Evolutionary conservation across 2,329 filamentous ascomycete genomes (phyloP).

Genomic region (Cladosporium colombiae): DNA sequence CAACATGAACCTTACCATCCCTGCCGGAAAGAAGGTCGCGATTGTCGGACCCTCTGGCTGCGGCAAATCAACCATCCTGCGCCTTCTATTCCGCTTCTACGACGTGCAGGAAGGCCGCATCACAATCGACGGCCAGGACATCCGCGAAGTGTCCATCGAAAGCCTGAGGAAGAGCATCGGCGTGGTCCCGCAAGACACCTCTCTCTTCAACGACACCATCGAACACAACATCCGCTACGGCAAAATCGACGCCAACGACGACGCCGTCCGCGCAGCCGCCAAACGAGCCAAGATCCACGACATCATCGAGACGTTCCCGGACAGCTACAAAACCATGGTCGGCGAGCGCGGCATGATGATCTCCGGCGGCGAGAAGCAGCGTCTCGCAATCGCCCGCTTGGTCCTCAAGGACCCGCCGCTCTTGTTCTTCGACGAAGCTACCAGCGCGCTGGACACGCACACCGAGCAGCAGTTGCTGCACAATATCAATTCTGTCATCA

Average conservation of each 20-base stretch:
- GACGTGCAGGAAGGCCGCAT: slow-evolving; percentile 85
- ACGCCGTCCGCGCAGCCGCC: slow-evolving; percentile 75
- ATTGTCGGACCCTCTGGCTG: slow-evolving; percentile 94
- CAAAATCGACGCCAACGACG: slow-evolving; percentile 71
- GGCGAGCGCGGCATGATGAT: slow-evolving; percentile 97
- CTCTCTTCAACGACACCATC: slow-evolving; percentile 94
- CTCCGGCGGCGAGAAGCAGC: slow-evolving; percentile 88
- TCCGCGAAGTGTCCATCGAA: slow-evolving; percentile 78
- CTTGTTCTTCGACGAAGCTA: slow-evolving; percentile 94
- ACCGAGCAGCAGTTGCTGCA: slow-evolving; percentile 87
- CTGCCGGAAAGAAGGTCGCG: slow-evolving; percentile 92
- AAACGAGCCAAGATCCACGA: slow-evolving; percentile 83
- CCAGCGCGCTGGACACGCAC: slow-evolving; percentile 86
- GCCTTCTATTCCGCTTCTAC: slow-evolving; percentile 91
- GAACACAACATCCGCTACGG: slow-evolving; percentile 96
- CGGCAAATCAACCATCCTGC: slow-evolving; percentile 90
- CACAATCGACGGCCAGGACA: slow-evolving; percentile 88
- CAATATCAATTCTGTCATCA: slow-evolving; percentile 90
- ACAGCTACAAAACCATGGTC: slow-evolving; percentile 84
- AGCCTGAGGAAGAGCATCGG: slow-evolving; percentile 84
- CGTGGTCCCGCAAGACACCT: slow-evolving; percentile 95
- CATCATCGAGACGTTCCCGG: slow-evolving; percentile 74
- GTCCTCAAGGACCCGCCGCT: slow-evolving; percentile 87
- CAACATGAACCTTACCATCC: slow-evolving; percentile 83
- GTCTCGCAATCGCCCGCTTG: slow-evolving; percentile 78